Evolutionary conservation across 176 grass and related monocot genomes (phyloP).

Genomic region (Carex kokanica): DNA sequence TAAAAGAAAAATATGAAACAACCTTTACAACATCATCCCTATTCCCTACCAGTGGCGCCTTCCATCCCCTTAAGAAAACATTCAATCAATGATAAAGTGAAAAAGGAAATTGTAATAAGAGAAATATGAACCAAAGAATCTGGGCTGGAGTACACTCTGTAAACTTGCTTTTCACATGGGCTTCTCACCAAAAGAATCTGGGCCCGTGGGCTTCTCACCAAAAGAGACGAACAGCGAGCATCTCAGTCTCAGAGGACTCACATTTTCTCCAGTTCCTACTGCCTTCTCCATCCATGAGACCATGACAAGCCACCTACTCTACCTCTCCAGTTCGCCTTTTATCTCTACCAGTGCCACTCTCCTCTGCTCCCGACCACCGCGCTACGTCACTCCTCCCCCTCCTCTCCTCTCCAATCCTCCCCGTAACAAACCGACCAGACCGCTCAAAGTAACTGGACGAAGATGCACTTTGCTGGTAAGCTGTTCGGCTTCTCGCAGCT

Average conservation of each 20-base stretch:
- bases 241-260: not conserved
- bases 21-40: not conserved
- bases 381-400: constrained; percentile 4
- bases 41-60: not conserved
- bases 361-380: constrained; percentile 19
- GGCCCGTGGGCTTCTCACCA: constrained; percentile 5
- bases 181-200: not conserved
- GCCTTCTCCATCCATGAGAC: constrained; percentile 16
- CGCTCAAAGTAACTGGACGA: not conserved
- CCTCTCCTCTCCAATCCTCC: not conserved
- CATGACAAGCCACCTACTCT: constrained; percentile 16
- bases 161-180: not conserved
- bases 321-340: not conserved
- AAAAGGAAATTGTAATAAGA: not conserved
- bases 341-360: not conserved
- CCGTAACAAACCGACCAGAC: not conserved
- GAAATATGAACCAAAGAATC: not conserved
- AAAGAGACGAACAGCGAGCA: not conserved
- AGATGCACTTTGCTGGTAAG: constrained; percentile 28
- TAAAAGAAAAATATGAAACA: not conserved
- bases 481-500: constrained; percentile 32
- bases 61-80: not conserved
- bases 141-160: not conserved
- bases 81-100: not conserved
- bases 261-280: not conserved